Base-by-base conservation (phyloP, 163 green algal species). In the Trebouxia gelatinosa region DNA sequence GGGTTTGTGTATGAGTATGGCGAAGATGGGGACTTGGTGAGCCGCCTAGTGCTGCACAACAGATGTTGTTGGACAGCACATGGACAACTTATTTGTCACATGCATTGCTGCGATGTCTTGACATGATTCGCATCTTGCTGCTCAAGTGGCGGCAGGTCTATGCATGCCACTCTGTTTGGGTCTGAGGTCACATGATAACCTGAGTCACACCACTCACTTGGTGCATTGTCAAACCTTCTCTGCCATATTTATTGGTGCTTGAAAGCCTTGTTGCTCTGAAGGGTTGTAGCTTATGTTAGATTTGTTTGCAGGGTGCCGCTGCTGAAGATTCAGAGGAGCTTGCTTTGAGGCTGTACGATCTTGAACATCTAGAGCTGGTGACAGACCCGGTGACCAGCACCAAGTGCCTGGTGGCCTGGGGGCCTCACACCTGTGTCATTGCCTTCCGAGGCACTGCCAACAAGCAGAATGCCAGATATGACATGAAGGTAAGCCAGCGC, bases 391-490 rank as follows among this genome's bases (percentile, higher is more conserved):
- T 61, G 59, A 77, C 78, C 1, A 85, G 89, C 78, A 92, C 86
- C 43, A 87, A 86, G 51, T 78, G 82, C 26, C 39, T 90, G 34
- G 29, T 92, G n/a, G 88, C 75, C 29, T 91, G 83, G 82, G 61
- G 77, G 51, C 11, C 50, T 13, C 51, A 66, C 37, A 83, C 31
- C 3, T 32, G 87, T 17, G 79, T 92, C 32, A 7, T 91, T 1
- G 71, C 85, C 29, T 90, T 90, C 58, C 82, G 87, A 43, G 88
- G 88, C 28, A 91, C 86, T 6, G 81, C 78, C 21, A 82, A 66
- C 32, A 13, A 83, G 21, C 75, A 81, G 58, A 90, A 92, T 48
- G 83, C 88, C 2, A 39, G 82, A 5, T 74, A 80, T 28, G 88
- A 92, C 74, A 32, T 89, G 5, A 66, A 89, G 76, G 76, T 91